Base-by-base conservation (phyloP, 495 filamentous ascomycete species). In the Penicillium maclennaniae region DNA sequence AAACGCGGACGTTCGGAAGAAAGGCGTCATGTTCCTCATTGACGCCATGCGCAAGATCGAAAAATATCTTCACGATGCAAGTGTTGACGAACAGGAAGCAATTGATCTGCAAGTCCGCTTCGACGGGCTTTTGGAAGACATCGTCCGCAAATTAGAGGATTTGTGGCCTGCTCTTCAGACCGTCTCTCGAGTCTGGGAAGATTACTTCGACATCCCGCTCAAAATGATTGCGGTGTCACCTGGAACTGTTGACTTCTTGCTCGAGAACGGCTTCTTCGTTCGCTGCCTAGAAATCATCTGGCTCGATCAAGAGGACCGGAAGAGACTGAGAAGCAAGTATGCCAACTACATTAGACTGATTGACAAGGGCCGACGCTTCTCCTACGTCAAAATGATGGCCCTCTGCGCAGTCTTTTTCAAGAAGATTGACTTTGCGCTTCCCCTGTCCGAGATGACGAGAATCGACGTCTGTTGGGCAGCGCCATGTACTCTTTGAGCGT, bases 131-230 rank as follows among this genome's bases (percentile, higher is more conserved):
- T 74, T 91, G 47, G 73, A 79, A 26, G 60, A 69, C 23, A 63
- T 93, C 49, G 81, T 86, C 53, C 66, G 66, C 4, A 72, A 66
- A 15, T 57, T 86, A 8, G 68, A 68, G 38, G 77, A 79, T 10
- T 52, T 83, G 6, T 86, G 80, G 80, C 56, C 76, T 4, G 63
- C 62, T 8, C 62, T 87, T 26, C 83, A 88, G 51, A 65, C 69
- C 3, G 71, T 77, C 21, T 63, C 79, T 19, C 82, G 87, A 27
- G 78, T 83, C 8, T 95, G 90, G 90, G 81, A 83, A 38, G 90
- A 95, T 60, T 91, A 87, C 41, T 93, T 93, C 58, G 83, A 81
- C 23, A 76, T 88, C 28, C 71, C 92, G 54, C 59, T 77, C 25
- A 69, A 75, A 15, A 81, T 92, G 55, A 80, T 80, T 20, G 74